A percentile compares a stretch with the other conserved stretches of the same genome.
Evolutionary conservation across 2,329 filamentous ascomycete genomes (phyloP).

Genomic region (Diaporthe nobilis): DNA sequence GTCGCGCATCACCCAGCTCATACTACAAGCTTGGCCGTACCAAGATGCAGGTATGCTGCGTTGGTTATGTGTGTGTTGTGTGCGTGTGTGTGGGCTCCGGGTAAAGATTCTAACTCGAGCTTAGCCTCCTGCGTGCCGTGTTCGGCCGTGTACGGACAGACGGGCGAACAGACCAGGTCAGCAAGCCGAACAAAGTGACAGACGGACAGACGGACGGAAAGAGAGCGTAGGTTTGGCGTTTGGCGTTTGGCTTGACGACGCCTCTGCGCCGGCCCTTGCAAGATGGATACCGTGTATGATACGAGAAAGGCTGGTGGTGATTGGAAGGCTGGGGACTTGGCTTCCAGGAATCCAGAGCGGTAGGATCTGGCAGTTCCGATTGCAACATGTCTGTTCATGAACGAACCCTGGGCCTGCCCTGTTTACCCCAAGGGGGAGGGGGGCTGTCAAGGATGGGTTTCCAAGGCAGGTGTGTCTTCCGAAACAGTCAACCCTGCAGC

Average conservation of each 20-base stretch:
- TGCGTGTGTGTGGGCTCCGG: constrained; percentile 18
- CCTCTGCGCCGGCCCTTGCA: constrained; percentile 1
- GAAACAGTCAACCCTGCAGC: constrained; percentile 21
- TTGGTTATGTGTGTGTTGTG: background rate
- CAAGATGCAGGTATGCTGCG: background rate
- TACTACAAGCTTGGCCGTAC: background rate
- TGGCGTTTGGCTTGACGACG: background rate
- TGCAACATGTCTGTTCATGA: background rate
- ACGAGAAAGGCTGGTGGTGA: constrained; percentile 12
- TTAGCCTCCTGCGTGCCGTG: background rate
- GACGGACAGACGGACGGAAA: background rate
- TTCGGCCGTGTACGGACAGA: background rate
- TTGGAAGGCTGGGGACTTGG: constrained; percentile 1
- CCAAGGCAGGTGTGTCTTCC: constrained; percentile 31
- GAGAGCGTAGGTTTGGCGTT: background rate
- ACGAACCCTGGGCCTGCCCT: background rate
- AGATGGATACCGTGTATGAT: constrained; percentile 10
- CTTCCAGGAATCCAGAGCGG: background rate
- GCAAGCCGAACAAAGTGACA: background rate
- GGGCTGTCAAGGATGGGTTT: background rate
- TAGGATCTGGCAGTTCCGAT: constrained; percentile 16
- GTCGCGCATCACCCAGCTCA: background rate
- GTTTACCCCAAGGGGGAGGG: background rate
- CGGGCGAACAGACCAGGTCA: background rate
- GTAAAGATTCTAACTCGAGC: constrained; percentile 19